Base-by-base conservation (phyloP, 371 early-diverging fungal genomes). In the Rhizomucor pusillus region DNA sequence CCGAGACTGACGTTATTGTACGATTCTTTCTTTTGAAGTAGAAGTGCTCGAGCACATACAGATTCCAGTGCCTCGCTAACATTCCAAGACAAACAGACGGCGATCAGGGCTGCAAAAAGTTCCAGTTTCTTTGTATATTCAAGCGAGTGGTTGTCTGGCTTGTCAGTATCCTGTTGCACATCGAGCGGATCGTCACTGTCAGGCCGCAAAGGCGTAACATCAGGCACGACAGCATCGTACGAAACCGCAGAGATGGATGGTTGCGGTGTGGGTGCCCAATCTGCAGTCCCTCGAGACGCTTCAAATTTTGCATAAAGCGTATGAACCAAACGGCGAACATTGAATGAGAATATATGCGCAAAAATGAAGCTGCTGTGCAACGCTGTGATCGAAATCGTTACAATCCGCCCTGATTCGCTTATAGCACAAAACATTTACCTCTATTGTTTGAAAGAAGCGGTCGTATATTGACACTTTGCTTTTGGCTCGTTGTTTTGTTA, bases 71-170 rank as follows among this genome's bases (percentile, higher is more conserved):
- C 66, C 62, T 76, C 57, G 53, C 66, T 60, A 3, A 87, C 52
- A 7, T 83, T 71, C 84, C 82, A 82, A 3, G 84, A 79, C 14
- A 81, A 56, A 22, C 76, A 62, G 2, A 76, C 72, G 9, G 82
- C 68, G 3, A 82, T 65, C 12, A 82, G 54, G 0, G 71, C 64
- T 2, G 78, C 62, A 3, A 78, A 60, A 12, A 74, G 48, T 43
- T 66, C 63, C 22, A 59, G 44, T 18, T 41, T 46, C 56, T 70
- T 55, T 35, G 20, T 24, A 5, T 35, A 44, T 10, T 60, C 58
- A n/a, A 44, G 40, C 20, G 16, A 20, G 51, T 51, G 41, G 45
- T 47, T 46, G 52, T 66, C 43, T 62, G 37, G 52, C 20, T 23
- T 46, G 50, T 52, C 48, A n/a, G 58, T 57, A 44, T 61, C 59